These are phyloP conservation scores for Pyracantha coccinea DNA, from an alignment of 331 rosid genomes.

Conservation along the genomic window DNA sequence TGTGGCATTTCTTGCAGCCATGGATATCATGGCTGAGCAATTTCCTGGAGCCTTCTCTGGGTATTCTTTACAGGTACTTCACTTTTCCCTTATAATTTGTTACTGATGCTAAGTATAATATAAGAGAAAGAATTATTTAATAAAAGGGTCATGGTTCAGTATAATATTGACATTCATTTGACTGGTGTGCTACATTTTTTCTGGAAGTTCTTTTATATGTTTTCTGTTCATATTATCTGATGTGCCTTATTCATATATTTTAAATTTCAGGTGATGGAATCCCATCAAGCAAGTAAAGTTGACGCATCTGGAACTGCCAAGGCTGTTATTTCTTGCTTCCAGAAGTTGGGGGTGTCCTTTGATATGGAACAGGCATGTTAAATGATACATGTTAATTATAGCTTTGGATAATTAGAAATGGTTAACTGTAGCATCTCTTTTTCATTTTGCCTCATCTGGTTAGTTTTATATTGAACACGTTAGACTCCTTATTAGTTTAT, in stretches of 20 bases:
- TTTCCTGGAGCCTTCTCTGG: conserved; percentile 93
- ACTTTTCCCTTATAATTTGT: neutral
- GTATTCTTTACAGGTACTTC: conserved; percentile 66
- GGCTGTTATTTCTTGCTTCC: conserved; percentile 88
- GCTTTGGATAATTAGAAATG: neutral
- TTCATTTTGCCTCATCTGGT: neutral
- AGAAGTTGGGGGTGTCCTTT: conserved; percentile 66
- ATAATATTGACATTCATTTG: too few species aligned
- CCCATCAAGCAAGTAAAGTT: conserved; percentile 89
- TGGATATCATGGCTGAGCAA: conserved; percentile 89
- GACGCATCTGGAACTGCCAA: conserved; percentile 91
- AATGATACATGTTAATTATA: conserved; percentile 11
- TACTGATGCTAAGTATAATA: neutral
- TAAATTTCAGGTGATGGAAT: conserved; percentile 75
- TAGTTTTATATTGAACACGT: neutral
- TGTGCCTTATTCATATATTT: neutral
- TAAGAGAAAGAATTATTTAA: too few species aligned
- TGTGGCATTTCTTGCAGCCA: conserved; percentile 96
- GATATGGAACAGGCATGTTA: conserved; percentile 65
- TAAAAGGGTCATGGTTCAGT: too few species aligned
- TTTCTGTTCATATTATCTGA: neutral
- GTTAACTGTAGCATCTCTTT: neutral
- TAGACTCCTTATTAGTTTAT: neutral
- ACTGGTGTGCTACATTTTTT: neutral
- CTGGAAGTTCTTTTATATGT: neutral